A percentile compares a stretch with the other conserved stretches of the same genome.
These are phyloP conservation scores for Candida pseudoglaebosa DNA, from an alignment of 805 yeast species.

Conservation along the genomic window DNA sequence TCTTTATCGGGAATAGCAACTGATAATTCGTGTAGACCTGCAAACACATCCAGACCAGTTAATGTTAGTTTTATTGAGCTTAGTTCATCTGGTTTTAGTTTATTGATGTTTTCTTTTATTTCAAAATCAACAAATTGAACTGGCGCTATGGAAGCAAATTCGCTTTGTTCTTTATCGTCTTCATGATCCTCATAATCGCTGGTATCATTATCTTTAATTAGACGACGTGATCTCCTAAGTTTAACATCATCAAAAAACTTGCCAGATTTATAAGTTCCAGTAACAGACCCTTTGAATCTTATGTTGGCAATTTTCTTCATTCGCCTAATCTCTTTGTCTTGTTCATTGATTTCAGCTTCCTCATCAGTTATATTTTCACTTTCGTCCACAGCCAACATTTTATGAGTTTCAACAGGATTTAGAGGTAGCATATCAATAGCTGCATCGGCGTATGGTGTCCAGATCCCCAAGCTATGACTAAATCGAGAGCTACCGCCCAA, in stretches of 20 bases:
- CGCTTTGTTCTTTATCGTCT: slow-evolving; percentile 18
- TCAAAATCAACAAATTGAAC: slow-evolving; percentile 48
- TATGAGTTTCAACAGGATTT: slow-evolving; percentile 41
- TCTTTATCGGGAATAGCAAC: slow-evolving; percentile 17
- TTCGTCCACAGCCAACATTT: slow-evolving; percentile 23
- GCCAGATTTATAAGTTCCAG: slow-evolving; percentile 32
- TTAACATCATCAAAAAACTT: slow-evolving; percentile 36
- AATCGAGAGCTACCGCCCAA: slow-evolving; percentile 60
- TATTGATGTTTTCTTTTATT: slow-evolving; percentile 27
- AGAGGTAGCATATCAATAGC: slow-evolving; percentile 64
- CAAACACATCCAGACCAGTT: slow-evolving; percentile 70
- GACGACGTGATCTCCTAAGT: slow-evolving; percentile 8
- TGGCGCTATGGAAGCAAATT: slow-evolving; percentile 55
- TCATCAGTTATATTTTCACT: slow-evolving; percentile 6
- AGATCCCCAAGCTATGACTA: slow-evolving; percentile 60
- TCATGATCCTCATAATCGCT: slow-evolving; percentile 16
- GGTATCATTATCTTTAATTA: slow-evolving; percentile 6
- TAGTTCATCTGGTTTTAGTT: slow-evolving; percentile 7
- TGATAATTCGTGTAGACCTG: slow-evolving; percentile 70
- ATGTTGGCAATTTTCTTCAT: slow-evolving; percentile 46
- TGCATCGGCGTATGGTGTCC: slow-evolving; percentile 72
- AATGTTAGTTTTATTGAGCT: slow-evolving; percentile 37
- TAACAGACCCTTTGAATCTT: slow-evolving; percentile 56
- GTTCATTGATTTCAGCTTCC: slow-evolving; percentile 9
- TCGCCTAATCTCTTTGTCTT: slow-evolving; percentile 10